Evolutionary conservation across 2,329 filamentous ascomycete genomes (phyloP).

Genomic region (Curvularia verruculosa): DNA sequence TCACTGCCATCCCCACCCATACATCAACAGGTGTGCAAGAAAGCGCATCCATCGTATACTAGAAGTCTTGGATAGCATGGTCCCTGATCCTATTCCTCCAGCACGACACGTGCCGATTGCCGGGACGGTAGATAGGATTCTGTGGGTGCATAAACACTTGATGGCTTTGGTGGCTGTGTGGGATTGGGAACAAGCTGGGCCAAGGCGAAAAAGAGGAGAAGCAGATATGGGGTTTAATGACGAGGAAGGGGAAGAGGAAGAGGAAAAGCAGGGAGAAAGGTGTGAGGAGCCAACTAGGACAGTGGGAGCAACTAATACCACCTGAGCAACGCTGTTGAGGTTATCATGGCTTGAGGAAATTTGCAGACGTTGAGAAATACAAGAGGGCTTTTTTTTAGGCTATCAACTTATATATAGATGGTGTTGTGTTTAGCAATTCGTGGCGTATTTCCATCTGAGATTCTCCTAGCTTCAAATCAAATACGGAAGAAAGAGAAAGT

Average conservation of each 20-base stretch:
- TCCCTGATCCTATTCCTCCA: not conserved
- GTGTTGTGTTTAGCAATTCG: not conserved
- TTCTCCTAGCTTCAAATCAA: not conserved
- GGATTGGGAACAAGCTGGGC: too few species aligned
- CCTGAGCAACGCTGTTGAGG: not conserved
- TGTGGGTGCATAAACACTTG: not conserved
- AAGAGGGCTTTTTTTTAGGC: not conserved
- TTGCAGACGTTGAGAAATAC: not conserved
- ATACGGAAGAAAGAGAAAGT: not conserved
- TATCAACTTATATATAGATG: not conserved
- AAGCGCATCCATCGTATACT: not conserved
- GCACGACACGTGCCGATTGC: not conserved
- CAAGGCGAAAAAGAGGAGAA: too few species aligned
- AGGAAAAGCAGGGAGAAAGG: not conserved
- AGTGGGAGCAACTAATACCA: too few species aligned
- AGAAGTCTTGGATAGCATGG: not conserved
- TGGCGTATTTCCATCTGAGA: not conserved
- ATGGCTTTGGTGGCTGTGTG: too few species aligned
- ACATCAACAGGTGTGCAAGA: not conserved
- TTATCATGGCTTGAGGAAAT: not conserved
- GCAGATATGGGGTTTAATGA: not conserved
- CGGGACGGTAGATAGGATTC: not conserved
- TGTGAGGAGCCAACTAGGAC: not conserved
- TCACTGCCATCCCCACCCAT: not conserved
- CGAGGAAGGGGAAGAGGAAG: not conserved